A percentile compares a stretch with the other conserved stretches of the same genome.
Conservation (phyloP, 495 filamentous ascomycete species). For the Aspergillus carlsbadensis region DNA sequence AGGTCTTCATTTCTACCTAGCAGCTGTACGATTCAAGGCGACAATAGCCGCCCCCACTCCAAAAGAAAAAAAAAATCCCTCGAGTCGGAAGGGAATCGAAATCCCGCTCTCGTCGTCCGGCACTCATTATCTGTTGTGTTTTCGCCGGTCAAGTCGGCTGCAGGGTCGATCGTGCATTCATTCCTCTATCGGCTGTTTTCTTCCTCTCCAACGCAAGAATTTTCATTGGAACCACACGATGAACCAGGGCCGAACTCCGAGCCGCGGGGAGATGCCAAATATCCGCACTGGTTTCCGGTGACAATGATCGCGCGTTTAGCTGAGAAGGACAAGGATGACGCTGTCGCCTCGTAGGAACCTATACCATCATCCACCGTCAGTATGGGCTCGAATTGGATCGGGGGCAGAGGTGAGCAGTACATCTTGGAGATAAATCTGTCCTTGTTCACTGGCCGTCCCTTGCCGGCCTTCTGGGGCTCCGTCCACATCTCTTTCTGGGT, state of each 20-base stretch:
- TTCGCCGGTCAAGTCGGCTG: neutral
- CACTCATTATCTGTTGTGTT: too few species aligned
- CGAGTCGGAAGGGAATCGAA: neutral
- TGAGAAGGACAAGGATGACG: slow-evolving; percentile 14
- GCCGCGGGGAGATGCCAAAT: slow-evolving; percentile 5
- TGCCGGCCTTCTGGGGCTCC: slow-evolving; percentile 85
- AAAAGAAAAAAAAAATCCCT: neutral
- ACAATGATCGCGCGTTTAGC: neutral
- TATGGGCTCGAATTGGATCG: slow-evolving; percentile 32
- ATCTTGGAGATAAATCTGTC: slow-evolving; percentile 99
- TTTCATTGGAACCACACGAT: neutral
- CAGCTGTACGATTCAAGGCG: neutral
- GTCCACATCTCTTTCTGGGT: slow-evolving; percentile 95
- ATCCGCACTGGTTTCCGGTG: neutral
- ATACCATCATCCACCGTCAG: neutral
- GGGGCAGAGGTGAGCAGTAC: slow-evolving; percentile 56
- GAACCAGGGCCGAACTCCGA: slow-evolving; percentile 10
- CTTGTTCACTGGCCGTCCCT: slow-evolving; percentile 92
- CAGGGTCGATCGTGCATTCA: neutral
- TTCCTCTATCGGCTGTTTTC: too few species aligned
- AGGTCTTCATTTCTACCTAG: slow-evolving; percentile 5
- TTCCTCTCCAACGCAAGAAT: too few species aligned
- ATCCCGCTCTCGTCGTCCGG: neutral
- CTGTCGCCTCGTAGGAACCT: slow-evolving; percentile 19
- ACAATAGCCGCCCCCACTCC: neutral